Conservation (phyloP, 495 filamentous ascomycete genomes). For the Echria macrotheca region DNA sequence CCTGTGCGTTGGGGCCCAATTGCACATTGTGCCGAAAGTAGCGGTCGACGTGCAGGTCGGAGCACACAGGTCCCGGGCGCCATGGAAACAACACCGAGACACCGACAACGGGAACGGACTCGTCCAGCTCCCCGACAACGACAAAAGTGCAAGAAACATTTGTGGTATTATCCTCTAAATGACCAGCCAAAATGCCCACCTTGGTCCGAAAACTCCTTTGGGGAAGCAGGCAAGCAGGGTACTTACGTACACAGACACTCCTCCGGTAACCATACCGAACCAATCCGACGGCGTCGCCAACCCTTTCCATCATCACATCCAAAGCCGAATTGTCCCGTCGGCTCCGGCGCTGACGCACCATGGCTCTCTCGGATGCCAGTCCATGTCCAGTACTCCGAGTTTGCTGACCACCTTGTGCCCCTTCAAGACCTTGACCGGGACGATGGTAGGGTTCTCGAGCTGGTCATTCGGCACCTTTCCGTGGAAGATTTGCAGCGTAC, state of each 20-base stretch:
- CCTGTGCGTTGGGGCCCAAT: too few species aligned
- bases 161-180: constrained; percentile 5
- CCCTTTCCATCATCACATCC: constrained; percentile 30
- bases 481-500: constrained; percentile 91
- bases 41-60: too few species aligned
- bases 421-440: constrained; percentile 88
- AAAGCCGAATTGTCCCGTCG: constrained; percentile 65
- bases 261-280: neutral
- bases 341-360: constrained; percentile 93
- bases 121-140: neutral
- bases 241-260: constrained; percentile 10
- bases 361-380: constrained; percentile 88
- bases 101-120: neutral
- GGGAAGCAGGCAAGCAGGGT: too few species aligned
- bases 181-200: constrained; percentile 3
- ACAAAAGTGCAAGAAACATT: constrained; percentile 1
- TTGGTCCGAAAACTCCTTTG: constrained; percentile 11
- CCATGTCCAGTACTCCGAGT: constrained; percentile 86
- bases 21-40: too few species aligned
- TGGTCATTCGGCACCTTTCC: constrained; percentile 89
- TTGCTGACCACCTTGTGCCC: constrained; percentile 78
- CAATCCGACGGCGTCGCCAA: neutral
- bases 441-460: constrained; percentile 92
- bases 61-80: too few species aligned
- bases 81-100: too few species aligned